These are phyloP conservation scores for Cytospora piceicola DNA, from an alignment of 2,329 filamentous ascomycete genomes.

Conservation along the genomic window DNA sequence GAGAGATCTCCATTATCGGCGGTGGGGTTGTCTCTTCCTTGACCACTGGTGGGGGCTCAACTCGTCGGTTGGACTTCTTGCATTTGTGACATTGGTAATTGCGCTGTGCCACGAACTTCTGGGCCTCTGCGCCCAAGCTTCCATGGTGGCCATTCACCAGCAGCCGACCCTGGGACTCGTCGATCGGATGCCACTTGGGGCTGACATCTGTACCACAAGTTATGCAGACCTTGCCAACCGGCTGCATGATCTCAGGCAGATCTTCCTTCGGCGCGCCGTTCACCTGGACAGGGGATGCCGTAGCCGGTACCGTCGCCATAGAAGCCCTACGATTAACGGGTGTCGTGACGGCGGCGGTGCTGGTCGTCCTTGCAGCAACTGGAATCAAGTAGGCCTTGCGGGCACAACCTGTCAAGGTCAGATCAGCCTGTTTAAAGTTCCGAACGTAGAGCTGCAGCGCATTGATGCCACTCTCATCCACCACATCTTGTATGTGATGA, in stretches of 20 bases:
- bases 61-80: conserved; percentile 54
- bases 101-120: conserved; percentile 62
- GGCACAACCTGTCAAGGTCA: conserved; percentile 86
- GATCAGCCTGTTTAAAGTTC: conserved; percentile 93
- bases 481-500: conserved; percentile 77
- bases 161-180: conserved; percentile 55
- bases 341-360: conserved; percentile 39
- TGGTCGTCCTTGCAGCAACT: conserved; percentile 60
- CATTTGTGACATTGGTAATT: conserved; percentile 79
- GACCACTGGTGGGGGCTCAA: conserved; percentile 42
- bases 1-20: conserved; percentile 34
- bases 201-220: conserved; percentile 72
- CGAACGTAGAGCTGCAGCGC: conserved; percentile 85
- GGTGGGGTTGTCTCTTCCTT: conserved; percentile 37
- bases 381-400: conserved; percentile 84
- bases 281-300: conserved; percentile 34
- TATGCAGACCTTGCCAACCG: conserved; percentile 61
- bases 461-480: conserved; percentile 72
- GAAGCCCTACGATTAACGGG: conserved; percentile 60
- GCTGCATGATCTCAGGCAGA: conserved; percentile 39
- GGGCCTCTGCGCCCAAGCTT: conserved; percentile 57
- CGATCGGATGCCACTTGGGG: conserved; percentile 72
- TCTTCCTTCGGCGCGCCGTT: conserved; percentile 38
- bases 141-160: conserved; percentile 57
- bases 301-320: conserved; percentile 47